These are phyloP conservation scores for Chondrus crispus DNA, from an alignment of 23 red algal genomes.

Conservation along the genomic window DNA sequence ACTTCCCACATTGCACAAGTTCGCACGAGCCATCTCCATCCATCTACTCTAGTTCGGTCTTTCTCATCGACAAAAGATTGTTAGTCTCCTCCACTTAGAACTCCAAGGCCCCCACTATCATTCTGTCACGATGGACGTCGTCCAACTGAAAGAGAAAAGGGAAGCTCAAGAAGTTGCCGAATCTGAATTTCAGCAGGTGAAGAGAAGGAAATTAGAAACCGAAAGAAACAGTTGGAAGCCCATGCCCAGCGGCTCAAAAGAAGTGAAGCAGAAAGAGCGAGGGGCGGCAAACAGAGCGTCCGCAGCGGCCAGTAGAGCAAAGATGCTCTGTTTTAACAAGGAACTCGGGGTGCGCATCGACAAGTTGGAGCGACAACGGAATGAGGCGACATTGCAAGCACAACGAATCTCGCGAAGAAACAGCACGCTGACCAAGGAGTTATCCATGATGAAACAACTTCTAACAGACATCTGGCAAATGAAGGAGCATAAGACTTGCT, in stretches of 20 bases:
- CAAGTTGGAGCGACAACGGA: conserved; percentile 53
- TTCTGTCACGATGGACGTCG: no score
- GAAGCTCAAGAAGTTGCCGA: neutral
- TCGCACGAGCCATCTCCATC: no score
- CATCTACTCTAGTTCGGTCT: no score
- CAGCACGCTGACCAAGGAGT: neutral
- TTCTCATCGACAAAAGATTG: no score
- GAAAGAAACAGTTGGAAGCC: neutral
- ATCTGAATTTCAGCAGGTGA: neutral
- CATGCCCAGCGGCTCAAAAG: neutral
- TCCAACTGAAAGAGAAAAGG: neutral
- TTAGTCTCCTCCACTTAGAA: no score
- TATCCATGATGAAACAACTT: neutral
- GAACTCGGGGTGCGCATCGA: conserved; percentile 54
- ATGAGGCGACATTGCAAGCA: neutral
- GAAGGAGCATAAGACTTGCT: neutral
- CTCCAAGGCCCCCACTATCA: no score
- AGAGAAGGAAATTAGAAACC: neutral
- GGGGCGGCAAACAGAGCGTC: conserved; percentile 67
- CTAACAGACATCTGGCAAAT: neutral
- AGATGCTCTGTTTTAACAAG: conserved; percentile 48
- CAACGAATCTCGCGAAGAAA: neutral
- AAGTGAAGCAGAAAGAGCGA: conserved; percentile 57
- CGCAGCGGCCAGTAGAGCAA: conserved; percentile 49
- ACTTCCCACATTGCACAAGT: no score